A percentile compares a stretch with the other conserved stretches of the same genome.
Evolutionary conservation across 2,329 filamentous ascomycete species (phyloP).

Genomic region (Diplodia corticola): DNA sequence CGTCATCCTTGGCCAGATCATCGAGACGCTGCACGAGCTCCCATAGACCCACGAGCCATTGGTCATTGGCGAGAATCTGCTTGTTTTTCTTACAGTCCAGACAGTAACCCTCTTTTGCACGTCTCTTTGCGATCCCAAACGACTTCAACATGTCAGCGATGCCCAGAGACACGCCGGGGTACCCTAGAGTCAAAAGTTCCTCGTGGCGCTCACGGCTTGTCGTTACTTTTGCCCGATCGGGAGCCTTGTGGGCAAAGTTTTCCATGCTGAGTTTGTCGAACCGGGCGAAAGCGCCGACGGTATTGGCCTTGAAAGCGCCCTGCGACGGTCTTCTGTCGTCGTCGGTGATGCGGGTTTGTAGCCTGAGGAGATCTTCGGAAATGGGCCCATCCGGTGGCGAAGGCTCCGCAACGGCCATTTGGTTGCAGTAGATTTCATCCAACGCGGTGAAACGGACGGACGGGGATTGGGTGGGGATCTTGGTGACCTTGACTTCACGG

Average conservation of each 20-base stretch:
- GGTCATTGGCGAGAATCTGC: conserved; percentile 67
- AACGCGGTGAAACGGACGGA: conserved; percentile 46
- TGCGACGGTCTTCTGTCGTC: neutral
- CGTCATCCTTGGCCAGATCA: conserved; percentile 62
- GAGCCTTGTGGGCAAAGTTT: conserved; percentile 34
- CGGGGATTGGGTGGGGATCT: conserved; percentile 47
- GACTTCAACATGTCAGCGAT: conserved; percentile 38
- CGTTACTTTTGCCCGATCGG: conserved; percentile 30
- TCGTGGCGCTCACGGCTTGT: conserved; percentile 41
- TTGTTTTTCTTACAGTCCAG: conserved; percentile 65
- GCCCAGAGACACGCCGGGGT: conserved; percentile 36
- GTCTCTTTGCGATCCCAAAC: conserved; percentile 47
- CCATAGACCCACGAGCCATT: conserved; percentile 78
- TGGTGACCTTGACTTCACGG: conserved; percentile 52
- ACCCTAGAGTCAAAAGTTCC: conserved; percentile 38
- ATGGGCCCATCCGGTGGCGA: conserved; percentile 33
- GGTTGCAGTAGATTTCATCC: conserved; percentile 44
- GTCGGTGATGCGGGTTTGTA: conserved; percentile 22
- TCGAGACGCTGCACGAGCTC: conserved; percentile 69
- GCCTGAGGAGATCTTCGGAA: conserved; percentile 37
- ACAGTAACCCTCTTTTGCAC: conserved; percentile 58
- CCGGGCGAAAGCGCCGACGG: conserved; percentile 24
- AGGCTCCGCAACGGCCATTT: conserved; percentile 35
- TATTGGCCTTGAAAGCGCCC: conserved; percentile 5
- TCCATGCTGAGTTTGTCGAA: conserved; percentile 37